Conservation (phyloP, 306 rosid species). For the Vicia villosa region DNA sequence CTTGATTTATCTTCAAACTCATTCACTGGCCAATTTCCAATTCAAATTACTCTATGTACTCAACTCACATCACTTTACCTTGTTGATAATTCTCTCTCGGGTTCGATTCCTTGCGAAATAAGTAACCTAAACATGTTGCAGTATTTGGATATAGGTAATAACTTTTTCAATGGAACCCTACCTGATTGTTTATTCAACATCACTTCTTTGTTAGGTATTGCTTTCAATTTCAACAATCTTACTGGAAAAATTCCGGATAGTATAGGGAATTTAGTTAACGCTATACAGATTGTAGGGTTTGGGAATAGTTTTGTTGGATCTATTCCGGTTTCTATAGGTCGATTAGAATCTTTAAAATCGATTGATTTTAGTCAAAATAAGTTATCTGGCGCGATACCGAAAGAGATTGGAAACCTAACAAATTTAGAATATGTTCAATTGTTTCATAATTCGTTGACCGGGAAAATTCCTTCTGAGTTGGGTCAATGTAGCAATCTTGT, state of each 20-base stretch:
- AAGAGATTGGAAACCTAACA: constrained; percentile 65
- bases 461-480: constrained; percentile 67
- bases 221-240: constrained; percentile 56
- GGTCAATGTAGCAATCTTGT: constrained; percentile 58
- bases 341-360: constrained; percentile 49
- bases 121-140: constrained; percentile 54
- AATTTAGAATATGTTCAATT: constrained; percentile 47
- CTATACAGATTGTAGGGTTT: constrained; percentile 43
- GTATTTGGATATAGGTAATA: constrained; percentile 53
- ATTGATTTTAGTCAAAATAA: constrained; percentile 68
- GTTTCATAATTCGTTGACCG: constrained; percentile 56
- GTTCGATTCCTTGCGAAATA: constrained; percentile 65
- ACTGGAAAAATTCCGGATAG: constrained; percentile 66
- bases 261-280: constrained; percentile 56
- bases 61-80: constrained; percentile 59
- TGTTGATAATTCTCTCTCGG: constrained; percentile 58
- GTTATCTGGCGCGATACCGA: constrained; percentile 63
- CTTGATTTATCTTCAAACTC: constrained; percentile 69
- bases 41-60: constrained; percentile 60
- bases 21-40: constrained; percentile 68
- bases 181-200: constrained; percentile 74
- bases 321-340: constrained; percentile 69
- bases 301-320: constrained; percentile 60
- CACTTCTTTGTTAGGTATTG: constrained; percentile 58
- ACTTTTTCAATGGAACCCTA: constrained; percentile 62